Base-by-base conservation (phyloP, 495 filamentous ascomycete genomes). In the Penicillium cataractarum region DNA sequence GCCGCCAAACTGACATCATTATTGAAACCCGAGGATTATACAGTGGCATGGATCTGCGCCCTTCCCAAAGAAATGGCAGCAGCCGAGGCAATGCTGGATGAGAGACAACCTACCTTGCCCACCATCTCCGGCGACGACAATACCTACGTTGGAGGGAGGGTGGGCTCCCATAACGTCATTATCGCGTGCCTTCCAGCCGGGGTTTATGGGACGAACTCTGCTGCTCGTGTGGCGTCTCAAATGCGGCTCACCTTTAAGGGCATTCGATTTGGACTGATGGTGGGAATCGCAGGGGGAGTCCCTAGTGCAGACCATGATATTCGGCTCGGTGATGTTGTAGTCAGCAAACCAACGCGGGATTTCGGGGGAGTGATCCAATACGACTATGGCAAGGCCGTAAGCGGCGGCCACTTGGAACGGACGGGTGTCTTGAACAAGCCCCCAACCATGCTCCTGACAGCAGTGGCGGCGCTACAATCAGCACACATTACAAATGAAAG, bases 331-430 rank as follows among this genome's bases (percentile, higher is more conserved):
- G 44, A 48, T 48, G 44, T 48, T 8, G 44, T 48, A 21, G 44
- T 48, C 44, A 12, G 44, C 44, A 48, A 48, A 26, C 44, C 44
- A 48, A 48, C 44, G 24, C 19, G 44, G 24, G 44, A 48, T 39
- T 35, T 27, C 29, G 52, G 52, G 7, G 52, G 52, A 10, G 52
- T 55, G 31, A 55, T 55, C 21, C 52, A 55, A 21, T 55, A 55
- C 52, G 52, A 55, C 29, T 37, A 22, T n/a, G 27, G 52, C 12
- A 55, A 55, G 33, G 33, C 52, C 21, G 15, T 55, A 10, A 39
- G 31, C 3, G 52, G 52, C 33, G 52, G 52, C 17, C 52, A 39
- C 19, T 37, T 55, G 12, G 19, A 55, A 35, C 51, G 26, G 15
- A 54, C 51, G 8, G 51, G 51, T 4, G 26, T 35, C 6, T 26